phyloP scores from a whole-genome alignment of 768 basidiomycete genomes.

The Leccinum arenicola region DNA sequence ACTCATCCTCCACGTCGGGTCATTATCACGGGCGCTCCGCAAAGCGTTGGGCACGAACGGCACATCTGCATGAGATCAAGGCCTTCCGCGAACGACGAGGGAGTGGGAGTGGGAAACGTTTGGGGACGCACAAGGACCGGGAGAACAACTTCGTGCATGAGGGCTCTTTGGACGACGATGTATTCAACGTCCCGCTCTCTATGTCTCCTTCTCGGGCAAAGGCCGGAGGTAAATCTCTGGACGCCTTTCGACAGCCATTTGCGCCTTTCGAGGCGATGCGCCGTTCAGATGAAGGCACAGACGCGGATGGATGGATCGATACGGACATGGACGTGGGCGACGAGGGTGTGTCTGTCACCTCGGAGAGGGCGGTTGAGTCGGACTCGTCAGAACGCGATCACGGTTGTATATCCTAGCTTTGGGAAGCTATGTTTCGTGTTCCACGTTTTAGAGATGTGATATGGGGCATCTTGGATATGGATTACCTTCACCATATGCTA shows the following conservation, averaged over 20 bases:
- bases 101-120: conserved; percentile 8
- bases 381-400: conserved; percentile 6
- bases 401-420: background rate
- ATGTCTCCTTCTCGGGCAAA: background rate
- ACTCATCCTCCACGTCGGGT: conserved; percentile 21
- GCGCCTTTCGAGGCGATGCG: conserved; percentile 8
- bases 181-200: conserved; percentile 7
- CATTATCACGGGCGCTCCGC: conserved; percentile 33
- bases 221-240: background rate
- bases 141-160: conserved; percentile 6
- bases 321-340: conserved; percentile 37
- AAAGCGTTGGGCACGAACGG: conserved; percentile 59
- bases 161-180: conserved; percentile 13
- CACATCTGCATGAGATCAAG: conserved; percentile 68
- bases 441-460: background rate
- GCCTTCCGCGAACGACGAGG: conserved; percentile 10
- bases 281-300: conserved; percentile 15
- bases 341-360: conserved; percentile 18
- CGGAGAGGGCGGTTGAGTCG: conserved; percentile 14
- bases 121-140: conserved; percentile 3
- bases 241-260: conserved; percentile 6
- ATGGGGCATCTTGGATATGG: background rate
- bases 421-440: background rate
- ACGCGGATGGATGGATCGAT: conserved; percentile 37
- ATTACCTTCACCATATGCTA: background rate